Conservation (phyloP, 768 basidiomycete genomes). For the Cystobasidium tubakii region DNA sequence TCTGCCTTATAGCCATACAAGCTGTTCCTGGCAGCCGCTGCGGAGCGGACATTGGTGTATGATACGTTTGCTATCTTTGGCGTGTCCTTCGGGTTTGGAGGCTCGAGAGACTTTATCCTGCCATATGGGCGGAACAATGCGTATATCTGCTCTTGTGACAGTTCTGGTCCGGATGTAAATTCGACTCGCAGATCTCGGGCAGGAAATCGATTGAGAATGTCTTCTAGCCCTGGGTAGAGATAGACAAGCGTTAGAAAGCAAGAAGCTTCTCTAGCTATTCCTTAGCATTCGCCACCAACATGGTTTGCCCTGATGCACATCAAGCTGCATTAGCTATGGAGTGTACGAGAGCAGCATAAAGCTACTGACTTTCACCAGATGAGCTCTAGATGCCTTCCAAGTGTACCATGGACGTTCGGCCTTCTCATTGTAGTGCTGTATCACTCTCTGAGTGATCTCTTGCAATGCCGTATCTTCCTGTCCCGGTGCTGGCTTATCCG, state of each 20-base stretch:
- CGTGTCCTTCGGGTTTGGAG: constrained; percentile 15
- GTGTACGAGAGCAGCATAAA: background rate
- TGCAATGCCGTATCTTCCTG: constrained; percentile 13
- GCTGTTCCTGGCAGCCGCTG: constrained; percentile 75
- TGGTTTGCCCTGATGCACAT: constrained; percentile 14
- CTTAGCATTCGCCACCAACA: background rate
- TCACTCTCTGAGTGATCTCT: constrained; percentile 21
- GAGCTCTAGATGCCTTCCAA: background rate
- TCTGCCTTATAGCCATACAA: constrained; percentile 56
- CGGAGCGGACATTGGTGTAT: constrained; percentile 52
- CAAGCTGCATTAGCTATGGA: background rate
- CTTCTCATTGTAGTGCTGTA: background rate
- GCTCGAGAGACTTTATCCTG: constrained; percentile 19
- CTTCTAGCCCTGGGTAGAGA: constrained; percentile 3
- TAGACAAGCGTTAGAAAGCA: background rate
- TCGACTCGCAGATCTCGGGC: constrained; percentile 20
- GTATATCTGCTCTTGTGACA: constrained; percentile 34
- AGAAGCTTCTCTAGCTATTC: background rate
- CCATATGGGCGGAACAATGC: constrained; percentile 22
- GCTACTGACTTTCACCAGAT: background rate
- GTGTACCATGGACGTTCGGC: constrained; percentile 9
- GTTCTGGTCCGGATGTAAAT: constrained; percentile 18
- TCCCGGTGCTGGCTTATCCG: constrained; percentile 39
- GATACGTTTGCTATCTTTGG: constrained; percentile 47
- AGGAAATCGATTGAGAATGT: constrained; percentile 31